Base-by-base conservation (phyloP, 1,139 yeast genomes). In the Lodderomyces margitis region DNA sequence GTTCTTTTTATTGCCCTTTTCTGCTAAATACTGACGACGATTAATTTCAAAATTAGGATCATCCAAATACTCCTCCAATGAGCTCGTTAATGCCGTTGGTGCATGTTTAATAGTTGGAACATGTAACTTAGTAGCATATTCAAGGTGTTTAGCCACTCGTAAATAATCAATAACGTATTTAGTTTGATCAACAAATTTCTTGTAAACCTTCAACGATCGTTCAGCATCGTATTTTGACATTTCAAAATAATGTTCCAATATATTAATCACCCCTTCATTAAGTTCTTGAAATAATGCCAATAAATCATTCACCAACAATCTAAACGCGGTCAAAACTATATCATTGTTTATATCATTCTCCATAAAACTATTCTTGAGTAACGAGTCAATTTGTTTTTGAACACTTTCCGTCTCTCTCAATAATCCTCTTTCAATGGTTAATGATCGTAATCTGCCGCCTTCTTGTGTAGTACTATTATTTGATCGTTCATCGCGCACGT, bases 71-170 rank as follows among this genome's bases (percentile, higher is more conserved):
- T 91, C 97, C 57, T 88, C 95, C 44, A 92, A 74, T 11, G 95
- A 84, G 33, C 83, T 75, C 7, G 96, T 86, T 53, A 92, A 74
- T 21, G 96, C 94, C 2, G 97, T 91, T 11, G 98, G 98, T 0
- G 98, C 97, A 63, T 92, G 98, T 60, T 88, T 88, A 47, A 92
- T 91, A 11, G 96, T 91, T 21, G 98, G 98, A 23, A 92, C 96
- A 57, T 86, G 89, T 47, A 92, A 70, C 54, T 89, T 89, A 1
- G 98, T 88, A 2, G 92, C 81, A 56, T 82, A 79, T 59, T 88
- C 96, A 53, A 87, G 70, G 58, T 85, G 91, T 58, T 92, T 91
- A 5, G 98, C 98, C 15, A 86, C 83, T 53, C 95, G 80, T 55
- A 92, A 73, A 60, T 85, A 92, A 53, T 83, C 85, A 35, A 92